Evolutionary conservation across 2,329 filamentous ascomycete species (phyloP), one percentile per base, ranked within the genome.

Genomic region (Diaporthe sp.): DNA sequence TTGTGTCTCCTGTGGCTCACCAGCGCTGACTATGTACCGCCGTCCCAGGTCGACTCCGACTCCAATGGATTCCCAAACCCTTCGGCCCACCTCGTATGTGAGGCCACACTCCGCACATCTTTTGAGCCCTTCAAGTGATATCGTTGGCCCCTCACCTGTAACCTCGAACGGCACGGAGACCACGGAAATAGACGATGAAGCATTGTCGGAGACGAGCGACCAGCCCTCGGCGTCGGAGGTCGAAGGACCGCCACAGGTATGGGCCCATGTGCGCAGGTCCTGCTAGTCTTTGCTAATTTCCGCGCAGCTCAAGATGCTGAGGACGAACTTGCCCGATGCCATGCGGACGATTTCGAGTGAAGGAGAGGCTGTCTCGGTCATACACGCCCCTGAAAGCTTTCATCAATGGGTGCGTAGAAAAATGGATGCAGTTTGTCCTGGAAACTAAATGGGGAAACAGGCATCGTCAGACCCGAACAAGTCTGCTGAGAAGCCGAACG

Each of bases 331-430:
- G 13, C 85, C 90, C 3, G 90, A 91, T 57, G 86, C 88, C 76
- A 80, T 93, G 82, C 86, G 92, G 82, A 88, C 89, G 71, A 85
- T 86, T 72, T 89, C 90, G 34, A 92, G 92, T 77, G 95, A 98
- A 78, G 95, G 97, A 78, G 95, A 96, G 79, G 93, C 95, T 34
- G 90, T 95, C 72, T 98, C 96, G 1, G 96, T 98, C 73, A 98
- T 98, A 79, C 96, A 98, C 87, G 95, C 94, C 22, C 95, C 96
- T 0, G 89, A 95, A 78, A 94, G 93, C 77, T 98, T 97, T 84
- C 90, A 91, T 74, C 91, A 91, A 79, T 98, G 97, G 90, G 94
- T 97, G 83, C 82, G 90, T 61, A 61, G 39, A 68, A 25, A 20
- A 39, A 31, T 53, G 57, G 65, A n/a, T 51, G 31, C 31, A 25